These are phyloP conservation scores for Thinopyrum elongatum DNA, from an alignment of 176 grass and related monocot genomes.

Conservation along the genomic window DNA sequence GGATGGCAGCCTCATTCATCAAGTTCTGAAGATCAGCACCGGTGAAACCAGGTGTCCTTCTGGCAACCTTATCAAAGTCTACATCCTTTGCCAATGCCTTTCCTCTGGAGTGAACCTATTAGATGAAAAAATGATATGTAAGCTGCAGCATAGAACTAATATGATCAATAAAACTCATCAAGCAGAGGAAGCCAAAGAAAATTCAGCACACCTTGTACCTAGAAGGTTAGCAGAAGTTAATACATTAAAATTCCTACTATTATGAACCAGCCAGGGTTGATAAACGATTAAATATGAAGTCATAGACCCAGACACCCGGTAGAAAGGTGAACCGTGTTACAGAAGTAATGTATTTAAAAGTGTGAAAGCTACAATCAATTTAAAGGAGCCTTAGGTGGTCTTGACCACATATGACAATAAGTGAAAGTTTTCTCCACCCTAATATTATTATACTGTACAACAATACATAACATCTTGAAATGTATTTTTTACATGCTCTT, in stretches of 20 bases:
- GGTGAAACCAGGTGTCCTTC: constrained; percentile 95
- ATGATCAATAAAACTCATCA: background rate
- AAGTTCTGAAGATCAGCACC: constrained; percentile 97
- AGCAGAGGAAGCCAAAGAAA: background rate
- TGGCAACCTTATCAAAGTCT: constrained; percentile 92
- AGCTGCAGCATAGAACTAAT: background rate
- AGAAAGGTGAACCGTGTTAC: background rate
- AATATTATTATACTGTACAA: background rate
- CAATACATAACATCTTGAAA: background rate
- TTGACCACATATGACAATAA: background rate
- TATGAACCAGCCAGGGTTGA: background rate
- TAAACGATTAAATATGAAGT: background rate
- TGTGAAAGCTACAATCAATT: background rate
- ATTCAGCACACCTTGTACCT: background rate
- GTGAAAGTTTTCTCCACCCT: too few relatives aligned
- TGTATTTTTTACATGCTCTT: background rate
- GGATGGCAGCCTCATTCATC: constrained; percentile 98
- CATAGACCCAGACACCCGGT: background rate
- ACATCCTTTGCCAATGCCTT: constrained; percentile 94
- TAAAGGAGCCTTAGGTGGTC: background rate
- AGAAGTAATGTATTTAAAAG: background rate
- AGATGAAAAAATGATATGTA: background rate
- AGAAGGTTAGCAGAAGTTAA: background rate
- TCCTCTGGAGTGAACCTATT: constrained; percentile 93
- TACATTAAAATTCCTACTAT: background rate